A percentile compares a stretch with the other conserved stretches of the same genome.
Evolutionary conservation across 2,329 filamentous ascomycete species (phyloP).

Genomic region (Lachnellula subtilissima): DNA sequence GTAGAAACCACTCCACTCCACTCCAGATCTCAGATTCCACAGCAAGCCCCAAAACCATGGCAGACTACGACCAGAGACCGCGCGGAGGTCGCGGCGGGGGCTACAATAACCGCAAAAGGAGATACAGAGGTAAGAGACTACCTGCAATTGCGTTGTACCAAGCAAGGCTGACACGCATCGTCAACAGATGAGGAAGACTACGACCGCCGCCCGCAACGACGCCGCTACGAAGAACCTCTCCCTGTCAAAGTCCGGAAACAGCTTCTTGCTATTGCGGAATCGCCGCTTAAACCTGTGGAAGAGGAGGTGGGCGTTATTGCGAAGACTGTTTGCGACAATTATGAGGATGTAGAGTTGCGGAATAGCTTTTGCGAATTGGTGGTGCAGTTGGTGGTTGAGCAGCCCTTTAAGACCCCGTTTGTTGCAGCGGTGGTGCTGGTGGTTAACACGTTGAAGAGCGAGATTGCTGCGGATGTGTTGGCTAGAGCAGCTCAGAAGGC

Average conservation of each 20-base stretch:
- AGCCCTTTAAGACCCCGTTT: constrained; percentile 97
- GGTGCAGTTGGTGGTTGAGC: constrained; percentile 76
- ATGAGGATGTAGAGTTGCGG: constrained; percentile 76
- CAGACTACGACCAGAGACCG: constrained; percentile 43
- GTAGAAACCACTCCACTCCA: background rate
- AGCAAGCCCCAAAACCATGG: constrained; percentile 35
- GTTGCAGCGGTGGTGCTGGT: constrained; percentile 78
- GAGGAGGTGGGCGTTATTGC: constrained; percentile 74
- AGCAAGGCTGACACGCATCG: constrained; percentile 24
- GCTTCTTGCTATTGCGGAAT: constrained; percentile 76
- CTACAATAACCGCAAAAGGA: constrained; percentile 66
- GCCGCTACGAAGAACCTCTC: constrained; percentile 69
- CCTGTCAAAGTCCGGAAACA: constrained; percentile 71
- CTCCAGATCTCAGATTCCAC: constrained; percentile 2
- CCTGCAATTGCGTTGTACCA: background rate
- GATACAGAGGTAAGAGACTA: constrained; percentile 64
- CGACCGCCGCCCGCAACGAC: constrained; percentile 67
- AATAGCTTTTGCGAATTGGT: constrained; percentile 68
- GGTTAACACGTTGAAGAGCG: constrained; percentile 71
- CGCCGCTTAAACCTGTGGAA: constrained; percentile 69
- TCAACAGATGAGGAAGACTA: constrained; percentile 68
- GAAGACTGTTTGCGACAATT: constrained; percentile 73
- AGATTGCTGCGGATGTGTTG: constrained; percentile 69
- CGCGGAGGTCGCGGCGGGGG: constrained; percentile 38
- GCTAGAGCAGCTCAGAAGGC: constrained; percentile 54